Evolutionary conservation across 2,329 filamentous ascomycete species (phyloP), one percentile per base, ranked within the genome.

Genomic region (Lasiodiplodia citricola): DNA sequence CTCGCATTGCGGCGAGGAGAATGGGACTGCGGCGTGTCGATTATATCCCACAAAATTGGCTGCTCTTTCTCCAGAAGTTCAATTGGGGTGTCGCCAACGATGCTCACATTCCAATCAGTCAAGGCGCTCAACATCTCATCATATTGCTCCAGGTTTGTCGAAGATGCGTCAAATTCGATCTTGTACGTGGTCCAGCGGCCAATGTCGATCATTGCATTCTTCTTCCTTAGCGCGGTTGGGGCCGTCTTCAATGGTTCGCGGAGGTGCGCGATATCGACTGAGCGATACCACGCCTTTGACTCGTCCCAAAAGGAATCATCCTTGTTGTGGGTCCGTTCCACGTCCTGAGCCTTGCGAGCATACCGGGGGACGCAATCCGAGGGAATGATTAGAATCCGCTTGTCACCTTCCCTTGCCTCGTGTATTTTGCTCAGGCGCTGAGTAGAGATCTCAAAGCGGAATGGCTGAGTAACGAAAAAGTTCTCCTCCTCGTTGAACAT

Each of bases 101-200:
- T 80, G 0, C 80, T 75, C 60, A 97, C 84, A 69, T 96, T 97
- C 80, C 91, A 91, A 71, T 96, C 92, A 13, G 83, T 81, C 0
- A 97, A 82, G 1, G 87, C 87, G 10, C 81, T 76, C 4, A 83
- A 80, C 23, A 91, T 80, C 0, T 79, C 72, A 1, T 76, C 71
- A 73, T 86, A 85, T 6, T 77, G 75, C 2, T 73, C 70, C 0
- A 76, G 73, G 2, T 74, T 70, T 1, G 77, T 71, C 7, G 75
- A 77, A 73, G 4, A 74, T 68, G 18, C 73, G 73, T 79, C 72
- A 62, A 90, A 86, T 0, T 78, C 80, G 13, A 91, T 77, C 5
- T 82, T 79, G 73, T 90, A 89, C 0, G 84, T 85, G 18, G 86
- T 88, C 90, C 90, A 92, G n/a, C 85, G 84, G 41, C 87, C 86